Conservation (phyloP, 2,329 filamentous ascomycete genomes). For the Nothomitra cinnamomea region DNA sequence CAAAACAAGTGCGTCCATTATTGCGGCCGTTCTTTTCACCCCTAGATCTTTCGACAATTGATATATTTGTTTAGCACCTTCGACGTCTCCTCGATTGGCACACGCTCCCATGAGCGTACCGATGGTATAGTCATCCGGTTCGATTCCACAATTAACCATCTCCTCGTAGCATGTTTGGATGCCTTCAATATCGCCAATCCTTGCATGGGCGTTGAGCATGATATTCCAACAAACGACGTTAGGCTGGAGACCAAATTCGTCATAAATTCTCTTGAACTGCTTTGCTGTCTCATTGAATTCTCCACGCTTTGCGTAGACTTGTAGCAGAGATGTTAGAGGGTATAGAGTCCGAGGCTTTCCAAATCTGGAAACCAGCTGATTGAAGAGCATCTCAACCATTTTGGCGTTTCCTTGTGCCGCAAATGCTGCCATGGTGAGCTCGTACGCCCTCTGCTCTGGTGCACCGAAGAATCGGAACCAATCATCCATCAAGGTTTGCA, state of each 20-base stretch:
- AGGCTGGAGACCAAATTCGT: slow-evolving; percentile 38
- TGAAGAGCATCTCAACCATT: slow-evolving; percentile 28
- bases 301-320: slow-evolving; percentile 52
- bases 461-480: slow-evolving; percentile 19
- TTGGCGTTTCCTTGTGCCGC: slow-evolving; percentile 29
- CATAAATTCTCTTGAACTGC: slow-evolving; percentile 44
- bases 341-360: slow-evolving; percentile 18
- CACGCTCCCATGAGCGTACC: slow-evolving; percentile 58
- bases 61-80: slow-evolving; percentile 48
- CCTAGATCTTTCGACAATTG: slow-evolving; percentile 38
- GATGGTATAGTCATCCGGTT: slow-evolving; percentile 48
- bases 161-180: slow-evolving; percentile 46
- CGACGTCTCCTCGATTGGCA: slow-evolving; percentile 54
- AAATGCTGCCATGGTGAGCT: slow-evolving; percentile 23
- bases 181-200: slow-evolving; percentile 47
- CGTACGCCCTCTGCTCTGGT: slow-evolving; percentile 20
- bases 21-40: slow-evolving; percentile 35
- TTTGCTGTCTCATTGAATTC: slow-evolving; percentile 41
- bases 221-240: slow-evolving; percentile 56
- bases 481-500: slow-evolving; percentile 26
- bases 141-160: slow-evolving; percentile 31
- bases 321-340: slow-evolving; percentile 40
- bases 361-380: slow-evolving; percentile 23
- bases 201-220: slow-evolving; percentile 52
- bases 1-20: slow-evolving; percentile 48